Conservation (phyloP, 2,329 filamentous ascomycete genomes). For the Amesomyces nigricolor region DNA sequence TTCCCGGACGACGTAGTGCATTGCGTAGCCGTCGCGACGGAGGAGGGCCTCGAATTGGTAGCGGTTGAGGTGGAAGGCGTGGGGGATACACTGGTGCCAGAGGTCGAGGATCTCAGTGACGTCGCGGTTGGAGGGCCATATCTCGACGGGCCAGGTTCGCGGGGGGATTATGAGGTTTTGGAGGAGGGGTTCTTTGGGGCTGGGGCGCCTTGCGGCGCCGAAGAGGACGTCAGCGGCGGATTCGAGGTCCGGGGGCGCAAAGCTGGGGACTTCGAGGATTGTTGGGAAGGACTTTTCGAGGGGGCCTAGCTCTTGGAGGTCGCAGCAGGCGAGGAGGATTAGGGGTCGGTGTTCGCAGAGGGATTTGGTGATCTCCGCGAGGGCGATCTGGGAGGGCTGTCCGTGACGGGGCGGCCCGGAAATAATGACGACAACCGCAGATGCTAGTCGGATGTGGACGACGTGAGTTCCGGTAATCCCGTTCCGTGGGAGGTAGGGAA, state of each 20-base stretch:
- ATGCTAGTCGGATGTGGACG: slow-evolving; percentile 56
- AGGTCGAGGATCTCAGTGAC: slow-evolving; percentile 39
- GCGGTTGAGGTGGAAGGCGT: slow-evolving; percentile 42
- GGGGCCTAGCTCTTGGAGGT: slow-evolving; percentile 36
- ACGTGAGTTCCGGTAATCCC: slow-evolving; percentile 61
- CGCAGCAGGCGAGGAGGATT: slow-evolving; percentile 49
- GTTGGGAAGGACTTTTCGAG: slow-evolving; percentile 44
- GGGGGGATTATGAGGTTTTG: slow-evolving; percentile 31
- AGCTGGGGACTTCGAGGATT: slow-evolving; percentile 45
- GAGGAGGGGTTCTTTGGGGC: slow-evolving; percentile 22
- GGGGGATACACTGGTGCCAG: slow-evolving; percentile 43
- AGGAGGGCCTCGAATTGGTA: slow-evolving; percentile 43
- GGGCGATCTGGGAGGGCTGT: slow-evolving; percentile 47
- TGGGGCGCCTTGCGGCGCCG: slow-evolving; percentile 29
- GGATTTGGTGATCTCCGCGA: slow-evolving; percentile 41
- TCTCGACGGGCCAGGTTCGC: slow-evolving; percentile 38
- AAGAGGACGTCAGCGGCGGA: slow-evolving; percentile 49
- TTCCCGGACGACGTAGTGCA: slow-evolving; percentile 52
- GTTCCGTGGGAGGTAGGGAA: slow-evolving; percentile 60
- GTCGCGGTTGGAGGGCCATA: slow-evolving; percentile 38
- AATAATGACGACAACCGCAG: slow-evolving; percentile 56
- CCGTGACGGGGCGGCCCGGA: slow-evolving; percentile 43
- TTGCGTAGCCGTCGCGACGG: slow-evolving; percentile 49
- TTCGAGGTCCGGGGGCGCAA: slow-evolving; percentile 43
- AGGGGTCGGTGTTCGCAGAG: slow-evolving; percentile 45